Base-by-base conservation (phyloP, 352 stramenopile genomes). In the Globisporangium uncinulatum region DNA sequence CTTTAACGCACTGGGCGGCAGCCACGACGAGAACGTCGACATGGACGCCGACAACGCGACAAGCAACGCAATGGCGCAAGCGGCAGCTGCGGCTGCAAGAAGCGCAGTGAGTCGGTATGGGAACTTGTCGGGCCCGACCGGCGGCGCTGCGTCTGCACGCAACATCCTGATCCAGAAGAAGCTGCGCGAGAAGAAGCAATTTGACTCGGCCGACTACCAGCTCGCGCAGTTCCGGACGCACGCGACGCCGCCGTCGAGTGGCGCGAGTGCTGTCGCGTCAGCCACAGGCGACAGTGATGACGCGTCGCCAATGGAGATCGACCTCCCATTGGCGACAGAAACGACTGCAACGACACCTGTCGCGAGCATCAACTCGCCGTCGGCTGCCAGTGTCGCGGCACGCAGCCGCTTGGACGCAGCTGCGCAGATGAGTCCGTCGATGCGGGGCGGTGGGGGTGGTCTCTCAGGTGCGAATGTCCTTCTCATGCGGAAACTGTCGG, bases 141-240 rank as follows among this genome's bases (percentile, higher is more conserved):
- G 63, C 46, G 73, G 72, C 14, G 73, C 76, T 0, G 49, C 70
- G 34, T 76, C 80, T 5, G 81, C 69, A 14, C 69, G 81, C 36
- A 88, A 86, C 56, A 76, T 87, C 15, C 56, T 93, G 39, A 76
- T 93, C 29, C 79, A 86, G 57, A 77, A 74, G 42, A 90, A 90
- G 45, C 58, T 94, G 39, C 73, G 80, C 36, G 80, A 80, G 63
- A 85, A 89, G 54, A 65, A 70, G 48, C 67, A 79, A 29, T 89
- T 92, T 49, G 79, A 92, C 65, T 92, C 81, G 58, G 81, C 78
- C 8, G 83, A 93, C 56, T 91, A 87, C 59, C 80, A 90, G 56
- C 70, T 90, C 36, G 65, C 76, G 7, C 68, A 66, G 37, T 54
- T 66, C 0, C 54, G 64, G 11, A 44, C 61, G n/a, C 20, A 20